These are phyloP conservation scores for Yamadazyma friedrichii DNA, from an alignment of 1,139 yeast species.

Conservation along the genomic window DNA sequence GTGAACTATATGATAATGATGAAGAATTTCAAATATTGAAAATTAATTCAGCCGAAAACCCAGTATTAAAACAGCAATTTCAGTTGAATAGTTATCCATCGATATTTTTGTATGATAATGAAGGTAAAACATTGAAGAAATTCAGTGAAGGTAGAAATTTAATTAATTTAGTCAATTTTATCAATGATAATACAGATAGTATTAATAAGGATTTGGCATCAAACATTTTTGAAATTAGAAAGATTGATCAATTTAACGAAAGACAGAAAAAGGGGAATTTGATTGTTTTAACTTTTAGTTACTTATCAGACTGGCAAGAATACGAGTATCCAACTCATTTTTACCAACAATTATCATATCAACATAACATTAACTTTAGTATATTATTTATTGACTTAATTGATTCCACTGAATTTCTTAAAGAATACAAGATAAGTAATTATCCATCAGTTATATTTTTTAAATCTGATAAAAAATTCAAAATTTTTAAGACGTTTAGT, in stretches of 20 bases:
- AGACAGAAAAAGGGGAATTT: conserved; percentile 15
- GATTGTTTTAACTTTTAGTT: conserved; percentile 27
- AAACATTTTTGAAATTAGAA: conserved; percentile 10
- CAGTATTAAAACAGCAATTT: conserved; percentile 25
- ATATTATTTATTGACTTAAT: conserved; percentile 26
- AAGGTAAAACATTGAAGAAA: conserved; percentile 25
- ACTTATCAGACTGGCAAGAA: conserved; percentile 30
- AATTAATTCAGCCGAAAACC: conserved; percentile 27
- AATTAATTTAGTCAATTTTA: conserved; percentile 23
- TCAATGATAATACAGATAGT: conserved; percentile 18
- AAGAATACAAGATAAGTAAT: conserved; percentile 27
- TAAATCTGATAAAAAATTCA: conserved; percentile 21
- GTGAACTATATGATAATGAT: conserved; percentile 24
- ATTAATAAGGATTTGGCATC: conserved; percentile 15
- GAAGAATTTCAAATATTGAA: conserved; percentile 30
- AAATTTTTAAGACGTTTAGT: conserved; percentile 26
- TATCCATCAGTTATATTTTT: conserved; percentile 35
- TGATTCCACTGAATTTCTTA: conserved; percentile 20
- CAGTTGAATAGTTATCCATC: conserved; percentile 31
- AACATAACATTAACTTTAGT: conserved; percentile 20
- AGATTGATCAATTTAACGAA: conserved; percentile 5
- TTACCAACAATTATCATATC: conserved; percentile 28
- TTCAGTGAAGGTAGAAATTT: conserved; percentile 25
- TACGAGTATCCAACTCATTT: conserved; percentile 35
- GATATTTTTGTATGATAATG: conserved; percentile 28